Conservation (phyloP, 495 filamentous ascomycete genomes). For the Xylaria sp. region DNA sequence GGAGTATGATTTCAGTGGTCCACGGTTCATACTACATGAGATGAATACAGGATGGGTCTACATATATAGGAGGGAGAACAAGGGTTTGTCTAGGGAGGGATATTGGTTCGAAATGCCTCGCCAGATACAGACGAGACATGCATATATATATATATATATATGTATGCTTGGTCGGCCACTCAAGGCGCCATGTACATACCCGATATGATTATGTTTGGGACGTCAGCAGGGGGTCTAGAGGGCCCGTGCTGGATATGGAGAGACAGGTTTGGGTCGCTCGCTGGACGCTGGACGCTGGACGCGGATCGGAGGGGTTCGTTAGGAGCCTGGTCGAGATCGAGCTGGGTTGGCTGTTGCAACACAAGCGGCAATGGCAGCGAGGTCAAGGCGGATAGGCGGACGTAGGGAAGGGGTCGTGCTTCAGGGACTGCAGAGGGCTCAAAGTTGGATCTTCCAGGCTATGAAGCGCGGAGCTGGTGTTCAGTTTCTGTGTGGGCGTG, state of each 20-base stretch:
- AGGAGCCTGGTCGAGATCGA: neutral
- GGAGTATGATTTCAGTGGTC: neutral
- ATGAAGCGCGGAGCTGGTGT: neutral
- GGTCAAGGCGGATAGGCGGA: neutral
- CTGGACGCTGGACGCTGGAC: neutral
- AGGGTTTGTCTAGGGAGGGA: conserved; percentile 2
- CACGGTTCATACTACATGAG: neutral
- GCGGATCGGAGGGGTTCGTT: neutral
- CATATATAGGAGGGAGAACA: neutral
- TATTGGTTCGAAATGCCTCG: conserved; percentile 7
- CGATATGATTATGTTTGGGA: neutral
- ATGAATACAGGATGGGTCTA: neutral
- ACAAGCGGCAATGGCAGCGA: neutral
- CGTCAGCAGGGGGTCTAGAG: neutral
- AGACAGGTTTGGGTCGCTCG: neutral
- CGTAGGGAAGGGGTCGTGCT: neutral
- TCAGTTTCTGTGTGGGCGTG: neutral
- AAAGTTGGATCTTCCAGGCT: neutral
- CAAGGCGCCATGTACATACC: conserved; percentile 8
- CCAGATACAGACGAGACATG: conserved; percentile 14
- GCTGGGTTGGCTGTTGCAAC: neutral
- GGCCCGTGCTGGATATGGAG: neutral
- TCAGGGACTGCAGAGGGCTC: neutral
- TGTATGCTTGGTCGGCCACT: neutral
- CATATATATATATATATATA: neutral